Evolutionary conservation across 1,284 basidiomycete genomes (phyloP), one percentile per base, ranked within the genome.

Genomic region (Termitomyces sp.): DNA sequence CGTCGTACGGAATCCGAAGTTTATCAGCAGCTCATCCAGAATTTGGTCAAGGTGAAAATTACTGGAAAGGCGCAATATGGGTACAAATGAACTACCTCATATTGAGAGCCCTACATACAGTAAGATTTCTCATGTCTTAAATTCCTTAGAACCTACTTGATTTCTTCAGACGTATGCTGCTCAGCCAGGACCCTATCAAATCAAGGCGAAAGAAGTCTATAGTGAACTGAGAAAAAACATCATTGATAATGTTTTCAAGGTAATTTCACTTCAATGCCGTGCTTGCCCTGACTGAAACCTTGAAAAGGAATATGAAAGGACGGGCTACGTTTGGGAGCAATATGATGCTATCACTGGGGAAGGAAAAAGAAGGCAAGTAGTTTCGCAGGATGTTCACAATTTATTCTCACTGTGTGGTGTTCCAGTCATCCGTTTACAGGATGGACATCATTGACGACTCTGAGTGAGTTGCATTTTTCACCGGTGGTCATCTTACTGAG

Each of bases 61-160:
- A 97, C 70, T 97, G 94, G 94, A 87, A 88, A 62, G 93, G 94
- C 2, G 92, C 95, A 2, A 88, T 97, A 50, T 97, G 94, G 94
- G 80, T 97, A 28, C 94, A 92, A 66, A 93, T 97, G 86, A 97
- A 97, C 69, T 97, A 93, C 66, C 79, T 97, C 58, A 83, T 85
- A 16, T 72, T 97, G 49, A 77, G 81, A 21, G 83, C 92, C 6
- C 70, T 97, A 53, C 76, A 91, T 65, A 86, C 85, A 68, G 91
- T 89, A 41, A 52, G 1, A 38, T 19, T n/a, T 37, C 53, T 28
- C 38, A n/a, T 46, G 9, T 41, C 14, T 43, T 6, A 18, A 13
- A 35, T 58, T 3, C 33, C 37, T 49, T 50, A 41, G 30, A 43
- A 35, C n/a, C 51, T 18, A 24, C n/a, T 30, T 37, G 21, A 38